phyloP scores from a whole-genome alignment of 2,329 filamentous ascomycete species.

The Pseudogymnoascus sp. region DNA sequence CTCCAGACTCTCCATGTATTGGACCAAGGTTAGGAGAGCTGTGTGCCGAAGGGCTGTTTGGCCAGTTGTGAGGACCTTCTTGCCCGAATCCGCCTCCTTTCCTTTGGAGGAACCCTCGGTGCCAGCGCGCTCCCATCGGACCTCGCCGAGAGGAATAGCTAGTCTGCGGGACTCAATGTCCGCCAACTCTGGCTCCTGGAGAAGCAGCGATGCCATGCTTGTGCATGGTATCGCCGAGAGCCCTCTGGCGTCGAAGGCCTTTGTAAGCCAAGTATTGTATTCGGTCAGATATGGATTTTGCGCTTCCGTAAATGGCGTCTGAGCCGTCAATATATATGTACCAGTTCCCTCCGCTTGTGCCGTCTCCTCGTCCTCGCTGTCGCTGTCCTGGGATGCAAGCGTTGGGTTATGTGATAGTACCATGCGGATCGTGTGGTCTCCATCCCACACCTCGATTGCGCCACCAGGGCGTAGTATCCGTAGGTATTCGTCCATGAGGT shows the following conservation, averaged over 20 bases:
- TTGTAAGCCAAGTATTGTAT: slow-evolving; percentile 76
- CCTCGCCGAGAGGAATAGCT: slow-evolving; percentile 78
- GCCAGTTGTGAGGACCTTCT: slow-evolving; percentile 39
- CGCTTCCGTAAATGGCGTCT: slow-evolving; percentile 73
- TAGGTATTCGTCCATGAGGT: slow-evolving; percentile 63
- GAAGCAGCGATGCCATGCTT: slow-evolving; percentile 65
- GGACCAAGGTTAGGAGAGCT: slow-evolving; percentile 73
- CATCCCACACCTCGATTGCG: slow-evolving; percentile 81
- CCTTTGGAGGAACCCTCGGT: slow-evolving; percentile 44
- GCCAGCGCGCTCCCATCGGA: slow-evolving; percentile 78
- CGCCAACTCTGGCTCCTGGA: slow-evolving; percentile 73
- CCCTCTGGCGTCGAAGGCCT: slow-evolving; percentile 65
- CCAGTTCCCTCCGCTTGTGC: slow-evolving; percentile 62
- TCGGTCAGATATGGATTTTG: slow-evolving; percentile 77
- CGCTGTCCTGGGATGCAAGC: slow-evolving; percentile 28
- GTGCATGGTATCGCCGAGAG: slow-evolving; percentile 73
- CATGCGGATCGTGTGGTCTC: slow-evolving; percentile 77
- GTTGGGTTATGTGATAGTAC: slow-evolving; percentile 65
- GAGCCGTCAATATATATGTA: slow-evolving; percentile 75
- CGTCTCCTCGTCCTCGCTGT: slow-evolving; percentile 53
- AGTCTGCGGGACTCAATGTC: slow-evolving; percentile 69
- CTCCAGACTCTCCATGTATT: slow-evolving; percentile 80
- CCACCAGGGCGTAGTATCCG: slow-evolving; percentile 74
- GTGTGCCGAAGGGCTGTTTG: slow-evolving; percentile 71
- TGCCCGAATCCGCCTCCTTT: slow-evolving; percentile 26